These are phyloP conservation scores for Saturnispora serradocipensis DNA, from an alignment of 805 yeast species.

Conservation along the genomic window DNA sequence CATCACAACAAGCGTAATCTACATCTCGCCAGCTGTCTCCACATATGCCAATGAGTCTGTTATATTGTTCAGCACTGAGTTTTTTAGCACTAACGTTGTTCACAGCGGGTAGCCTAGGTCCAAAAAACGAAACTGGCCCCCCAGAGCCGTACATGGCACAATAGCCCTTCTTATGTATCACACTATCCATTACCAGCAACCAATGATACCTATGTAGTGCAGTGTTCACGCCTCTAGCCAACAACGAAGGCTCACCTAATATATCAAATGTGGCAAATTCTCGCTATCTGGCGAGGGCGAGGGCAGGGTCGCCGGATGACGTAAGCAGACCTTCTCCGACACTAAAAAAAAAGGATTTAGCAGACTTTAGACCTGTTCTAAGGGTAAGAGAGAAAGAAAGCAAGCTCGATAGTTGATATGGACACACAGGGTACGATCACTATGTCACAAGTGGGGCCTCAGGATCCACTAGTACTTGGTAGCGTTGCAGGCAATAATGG, in stretches of 20 bases:
- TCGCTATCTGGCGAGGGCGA: not conserved
- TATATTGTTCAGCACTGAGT: constrained; percentile 37
- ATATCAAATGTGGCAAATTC: not conserved
- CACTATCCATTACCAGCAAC: not conserved
- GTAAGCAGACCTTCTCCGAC: not conserved
- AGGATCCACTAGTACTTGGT: not conserved
- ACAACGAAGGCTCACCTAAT: not conserved
- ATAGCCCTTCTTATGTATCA: constrained; percentile 31
- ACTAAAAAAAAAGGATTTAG: not conserved
- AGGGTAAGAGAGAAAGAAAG: not conserved
- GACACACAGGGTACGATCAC: not conserved
- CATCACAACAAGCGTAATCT: constrained; percentile 59
- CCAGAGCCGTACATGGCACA: constrained; percentile 55
- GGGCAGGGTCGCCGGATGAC: not conserved
- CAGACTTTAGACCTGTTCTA: not conserved
- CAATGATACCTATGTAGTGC: not conserved
- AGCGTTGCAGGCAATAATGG: not conserved
- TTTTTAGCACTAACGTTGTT: constrained; percentile 39
- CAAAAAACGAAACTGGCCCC: constrained; percentile 75
- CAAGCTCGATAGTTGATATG: not conserved
- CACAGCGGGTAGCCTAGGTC: constrained; percentile 73
- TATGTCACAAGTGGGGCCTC: not conserved
- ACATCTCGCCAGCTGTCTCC: constrained; percentile 54
- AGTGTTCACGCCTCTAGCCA: not conserved
- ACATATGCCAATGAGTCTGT: constrained; percentile 50